Evolutionary conservation across 352 stramenopile species (phyloP).

Genomic region (Phytophthora parvispora): DNA sequence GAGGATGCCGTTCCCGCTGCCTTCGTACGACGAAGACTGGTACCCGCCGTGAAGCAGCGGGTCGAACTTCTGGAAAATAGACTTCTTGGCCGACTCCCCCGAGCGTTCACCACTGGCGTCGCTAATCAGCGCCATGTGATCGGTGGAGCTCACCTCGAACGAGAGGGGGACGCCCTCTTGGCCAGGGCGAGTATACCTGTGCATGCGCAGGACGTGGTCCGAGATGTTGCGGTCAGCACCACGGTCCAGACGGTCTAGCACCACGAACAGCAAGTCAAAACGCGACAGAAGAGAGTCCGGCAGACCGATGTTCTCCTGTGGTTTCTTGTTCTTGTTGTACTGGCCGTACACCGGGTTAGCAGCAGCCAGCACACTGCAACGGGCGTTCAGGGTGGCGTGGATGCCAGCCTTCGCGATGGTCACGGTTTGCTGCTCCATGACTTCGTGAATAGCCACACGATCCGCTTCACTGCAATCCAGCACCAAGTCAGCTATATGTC

Average conservation of each 20-base stretch:
- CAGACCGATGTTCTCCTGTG: constrained; percentile 99
- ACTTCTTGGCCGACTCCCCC: constrained; percentile 72
- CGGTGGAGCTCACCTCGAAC: constrained; percentile 85
- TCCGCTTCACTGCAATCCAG: constrained; percentile 88
- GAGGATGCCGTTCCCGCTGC: constrained; percentile 86
- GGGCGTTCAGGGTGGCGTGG: constrained; percentile 99
- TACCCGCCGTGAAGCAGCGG: constrained; percentile 87
- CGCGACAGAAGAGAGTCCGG: constrained; percentile 99
- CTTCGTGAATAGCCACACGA: constrained; percentile 99
- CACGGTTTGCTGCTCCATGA: constrained; percentile 99
- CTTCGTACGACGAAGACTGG: constrained; percentile 57
- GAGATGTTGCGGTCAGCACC: constrained; percentile 96
- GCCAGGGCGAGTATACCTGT: constrained; percentile 93
- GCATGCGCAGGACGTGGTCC: constrained; percentile 98
- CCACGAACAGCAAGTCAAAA: constrained; percentile 99
- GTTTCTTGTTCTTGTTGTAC: constrained; percentile 98
- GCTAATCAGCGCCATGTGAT: constrained; percentile 76
- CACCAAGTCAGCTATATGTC: constrained; percentile 15
- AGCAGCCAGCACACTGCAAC: constrained; percentile 98
- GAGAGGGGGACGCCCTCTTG: constrained; percentile 92
- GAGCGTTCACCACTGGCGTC: constrained; percentile 70
- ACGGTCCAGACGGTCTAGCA: constrained; percentile 98
- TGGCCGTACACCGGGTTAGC: constrained; percentile 99
- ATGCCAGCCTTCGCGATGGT: constrained; percentile 99
- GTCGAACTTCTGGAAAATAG: constrained; percentile 94